Conservation (phyloP, 2,329 filamentous ascomycete genomes). For the Alternaria longipes region DNA sequence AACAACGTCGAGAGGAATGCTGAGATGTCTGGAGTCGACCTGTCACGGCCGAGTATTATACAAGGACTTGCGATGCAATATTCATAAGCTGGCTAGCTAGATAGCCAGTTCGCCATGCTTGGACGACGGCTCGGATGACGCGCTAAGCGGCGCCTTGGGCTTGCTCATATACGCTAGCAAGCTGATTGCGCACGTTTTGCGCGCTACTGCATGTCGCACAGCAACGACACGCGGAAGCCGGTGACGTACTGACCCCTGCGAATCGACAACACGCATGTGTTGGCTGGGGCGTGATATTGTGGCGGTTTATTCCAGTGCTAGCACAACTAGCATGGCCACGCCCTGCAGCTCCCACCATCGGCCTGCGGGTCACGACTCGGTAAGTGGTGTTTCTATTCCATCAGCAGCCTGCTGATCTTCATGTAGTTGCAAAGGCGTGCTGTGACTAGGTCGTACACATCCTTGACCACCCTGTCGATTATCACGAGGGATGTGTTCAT, state of each 20-base stretch:
- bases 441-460: no score
- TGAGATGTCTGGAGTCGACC: constrained; percentile 26
- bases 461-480: no score
- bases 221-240: constrained; percentile 45
- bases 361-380: constrained; percentile 30
- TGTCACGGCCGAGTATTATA: constrained; percentile 42
- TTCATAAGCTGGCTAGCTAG: constrained; percentile 37
- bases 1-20: constrained; percentile 7
- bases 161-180: constrained; percentile 27
- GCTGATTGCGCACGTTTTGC: constrained; percentile 25
- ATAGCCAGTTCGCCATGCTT: constrained; percentile 35
- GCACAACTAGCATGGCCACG: constrained; percentile 14
- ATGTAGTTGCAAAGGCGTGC: no score
- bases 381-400: constrained; percentile 21
- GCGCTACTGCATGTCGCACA: constrained; percentile 40
- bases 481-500: no score
- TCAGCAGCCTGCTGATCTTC: constrained; percentile 16
- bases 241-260: constrained; percentile 15
- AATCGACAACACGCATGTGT: constrained; percentile 29
- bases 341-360: constrained; percentile 26
- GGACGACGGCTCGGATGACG: constrained; percentile 36
- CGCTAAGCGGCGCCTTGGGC: constrained; percentile 25
- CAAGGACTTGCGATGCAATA: constrained; percentile 46
- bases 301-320: neutral
- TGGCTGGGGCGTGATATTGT: constrained; percentile 9